Percentiles rank a stretch among this genome's conserved stretches.
Conservation (phyloP, 2,329 filamentous ascomycete species). For the Furcasterigmium sp. region DNA sequence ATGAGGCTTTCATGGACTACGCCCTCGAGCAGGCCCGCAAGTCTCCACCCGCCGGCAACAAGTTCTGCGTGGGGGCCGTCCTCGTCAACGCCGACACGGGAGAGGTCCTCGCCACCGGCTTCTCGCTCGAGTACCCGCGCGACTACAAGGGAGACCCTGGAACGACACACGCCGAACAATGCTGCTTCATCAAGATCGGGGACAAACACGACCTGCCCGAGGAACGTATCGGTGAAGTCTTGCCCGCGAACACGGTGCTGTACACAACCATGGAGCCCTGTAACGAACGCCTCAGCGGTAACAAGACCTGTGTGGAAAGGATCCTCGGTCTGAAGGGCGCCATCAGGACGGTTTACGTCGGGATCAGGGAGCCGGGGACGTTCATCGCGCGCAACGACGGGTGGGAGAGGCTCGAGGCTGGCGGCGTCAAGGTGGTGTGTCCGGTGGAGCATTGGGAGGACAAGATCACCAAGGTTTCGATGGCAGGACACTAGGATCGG, state of each 20-base stretch:
- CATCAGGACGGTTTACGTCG: constrained; percentile 31
- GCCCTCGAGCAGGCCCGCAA: constrained; percentile 26
- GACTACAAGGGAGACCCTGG: constrained; percentile 30
- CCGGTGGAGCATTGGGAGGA: constrained; percentile 38
- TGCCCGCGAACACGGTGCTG: constrained; percentile 31
- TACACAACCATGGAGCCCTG: constrained; percentile 43
- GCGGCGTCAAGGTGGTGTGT: constrained; percentile 18
- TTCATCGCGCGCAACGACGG: constrained; percentile 28
- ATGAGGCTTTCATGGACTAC: constrained; percentile 31
- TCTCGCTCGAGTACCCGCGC: constrained; percentile 30
- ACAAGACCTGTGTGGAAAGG: constrained; percentile 28
- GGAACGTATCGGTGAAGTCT: constrained; percentile 25
- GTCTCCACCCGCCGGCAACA: constrained; percentile 28
- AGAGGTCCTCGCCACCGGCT: constrained; percentile 34
- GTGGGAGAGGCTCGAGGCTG: constrained; percentile 15
- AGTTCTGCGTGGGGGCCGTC: constrained; percentile 36
- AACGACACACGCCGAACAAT: constrained; percentile 35
- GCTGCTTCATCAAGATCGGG: constrained; percentile 38
- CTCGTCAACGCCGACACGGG: constrained; percentile 29
- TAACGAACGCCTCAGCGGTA: constrained; percentile 32
- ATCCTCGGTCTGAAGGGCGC: constrained; percentile 24
- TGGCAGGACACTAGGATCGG: constrained; percentile 49
- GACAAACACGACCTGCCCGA: constrained; percentile 27
- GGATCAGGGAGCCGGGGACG: constrained; percentile 29
- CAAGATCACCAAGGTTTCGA: constrained; percentile 57